Conservation (phyloP, 345 rosid genomes). For the Erucastrum elatum region DNA sequence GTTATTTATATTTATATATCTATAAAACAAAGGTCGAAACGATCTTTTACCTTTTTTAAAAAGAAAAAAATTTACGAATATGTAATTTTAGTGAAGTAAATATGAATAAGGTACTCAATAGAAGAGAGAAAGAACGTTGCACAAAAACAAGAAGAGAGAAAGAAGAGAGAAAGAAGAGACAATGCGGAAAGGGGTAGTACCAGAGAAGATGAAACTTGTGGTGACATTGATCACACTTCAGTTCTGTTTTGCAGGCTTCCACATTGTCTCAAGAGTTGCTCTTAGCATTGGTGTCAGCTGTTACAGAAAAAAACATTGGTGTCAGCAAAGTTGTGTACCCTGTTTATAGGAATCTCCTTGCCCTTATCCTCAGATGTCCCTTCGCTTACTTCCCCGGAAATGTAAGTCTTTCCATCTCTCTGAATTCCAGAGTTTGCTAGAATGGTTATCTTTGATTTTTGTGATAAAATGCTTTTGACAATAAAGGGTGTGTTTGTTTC, state of each 20-base stretch:
- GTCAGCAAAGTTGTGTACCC: constrained; percentile 81
- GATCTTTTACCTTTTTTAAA: too few relatives aligned
- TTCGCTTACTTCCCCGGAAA: constrained; percentile 80
- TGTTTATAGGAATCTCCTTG: constrained; percentile 82
- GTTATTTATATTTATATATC: too few relatives aligned
- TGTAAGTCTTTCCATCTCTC: constrained; percentile 45
- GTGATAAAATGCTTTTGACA: too few relatives aligned
- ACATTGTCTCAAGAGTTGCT: constrained; percentile 78
- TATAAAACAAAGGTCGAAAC: too few relatives aligned
- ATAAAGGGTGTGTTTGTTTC: neutral
- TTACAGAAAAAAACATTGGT: constrained; percentile 46
- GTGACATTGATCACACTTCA: constrained; percentile 65
- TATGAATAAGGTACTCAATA: too few relatives aligned
- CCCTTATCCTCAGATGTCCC: constrained; percentile 59
- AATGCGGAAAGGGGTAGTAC: constrained; percentile 46
- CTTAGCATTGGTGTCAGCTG: constrained; percentile 73
- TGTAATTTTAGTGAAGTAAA: too few relatives aligned
- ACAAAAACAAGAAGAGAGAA: constrained; percentile 12
- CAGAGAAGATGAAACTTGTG: constrained; percentile 64
- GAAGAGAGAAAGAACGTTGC: too few relatives aligned
- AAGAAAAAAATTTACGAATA: too few relatives aligned
- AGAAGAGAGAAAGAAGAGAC: neutral
- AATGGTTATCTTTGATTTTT: neutral
- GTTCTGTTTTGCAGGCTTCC: constrained; percentile 80
- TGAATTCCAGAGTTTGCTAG: neutral